A percentile compares a stretch with the other conserved stretches of the same genome.
phyloP scores from a whole-genome alignment of 2,329 filamentous ascomycete species.

The Phialophora verrucosa region DNA sequence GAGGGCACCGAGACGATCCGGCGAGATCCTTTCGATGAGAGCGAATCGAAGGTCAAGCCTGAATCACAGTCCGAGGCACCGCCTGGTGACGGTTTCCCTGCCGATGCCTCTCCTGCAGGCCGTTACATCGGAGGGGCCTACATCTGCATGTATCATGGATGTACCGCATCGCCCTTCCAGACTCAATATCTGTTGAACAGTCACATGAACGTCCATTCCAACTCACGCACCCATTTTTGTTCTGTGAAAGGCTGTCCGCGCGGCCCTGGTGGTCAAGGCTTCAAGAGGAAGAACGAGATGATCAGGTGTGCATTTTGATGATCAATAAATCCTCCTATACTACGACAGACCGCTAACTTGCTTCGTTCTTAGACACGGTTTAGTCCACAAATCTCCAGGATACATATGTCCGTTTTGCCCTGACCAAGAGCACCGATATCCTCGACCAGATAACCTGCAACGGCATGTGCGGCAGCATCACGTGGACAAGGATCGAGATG shows the following conservation, averaged over 20 bases:
- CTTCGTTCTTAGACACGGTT: constrained; percentile 63
- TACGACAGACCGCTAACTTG: not conserved
- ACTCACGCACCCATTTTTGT: constrained; percentile 68
- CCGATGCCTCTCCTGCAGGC: not conserved
- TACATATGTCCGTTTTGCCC: constrained; percentile 97
- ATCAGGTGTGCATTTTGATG: constrained; percentile 47
- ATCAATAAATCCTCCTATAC: not conserved
- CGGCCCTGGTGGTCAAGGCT: constrained; percentile 67
- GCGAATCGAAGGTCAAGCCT: not conserved
- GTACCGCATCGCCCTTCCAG: constrained; percentile 65
- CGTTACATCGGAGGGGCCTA: constrained; percentile 45
- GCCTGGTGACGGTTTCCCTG: not conserved
- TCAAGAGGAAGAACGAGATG: constrained; percentile 74
- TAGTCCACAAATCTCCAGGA: constrained; percentile 92
- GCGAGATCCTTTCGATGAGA: not conserved
- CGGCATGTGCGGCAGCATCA: constrained; percentile 94
- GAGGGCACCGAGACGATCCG: constrained; percentile 4
- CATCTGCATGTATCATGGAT: constrained; percentile 63
- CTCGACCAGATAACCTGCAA: constrained; percentile 92
- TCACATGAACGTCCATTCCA: constrained; percentile 66
- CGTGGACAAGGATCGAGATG: constrained; percentile 85
- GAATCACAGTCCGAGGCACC: constrained; percentile 8
- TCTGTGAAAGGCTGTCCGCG: constrained; percentile 63
- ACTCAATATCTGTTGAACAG: constrained; percentile 69
- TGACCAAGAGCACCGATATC: constrained; percentile 91